Conservation (phyloP, 2,329 filamentous ascomycete genomes). For the Cladosporium velox region DNA sequence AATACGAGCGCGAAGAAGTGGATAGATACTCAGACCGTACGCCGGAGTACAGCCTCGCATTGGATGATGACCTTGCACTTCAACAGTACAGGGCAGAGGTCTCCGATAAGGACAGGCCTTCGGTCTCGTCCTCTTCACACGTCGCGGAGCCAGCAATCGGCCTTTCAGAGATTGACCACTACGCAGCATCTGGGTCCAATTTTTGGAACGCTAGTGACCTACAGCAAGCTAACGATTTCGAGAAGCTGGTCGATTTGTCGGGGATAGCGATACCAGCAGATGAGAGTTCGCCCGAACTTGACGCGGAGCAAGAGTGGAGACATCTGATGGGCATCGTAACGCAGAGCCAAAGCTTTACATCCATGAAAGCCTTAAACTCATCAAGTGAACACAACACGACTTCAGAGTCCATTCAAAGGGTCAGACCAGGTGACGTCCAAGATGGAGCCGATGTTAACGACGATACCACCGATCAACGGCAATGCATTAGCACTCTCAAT, state of each 20-base stretch:
- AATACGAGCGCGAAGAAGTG: neutral
- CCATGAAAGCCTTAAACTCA: constrained; percentile 16
- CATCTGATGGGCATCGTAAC: constrained; percentile 1
- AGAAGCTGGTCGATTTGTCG: neutral
- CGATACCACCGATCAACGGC: neutral
- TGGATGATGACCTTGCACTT: neutral
- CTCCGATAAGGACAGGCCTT: neutral
- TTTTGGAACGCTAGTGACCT: neutral
- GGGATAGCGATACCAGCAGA: neutral
- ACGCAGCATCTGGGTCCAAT: neutral
- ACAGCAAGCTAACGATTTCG: neutral
- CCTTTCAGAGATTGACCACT: neutral
- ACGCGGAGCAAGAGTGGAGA: neutral
- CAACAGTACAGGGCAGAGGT: neutral
- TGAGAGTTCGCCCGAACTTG: neutral
- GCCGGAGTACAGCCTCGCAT: neutral
- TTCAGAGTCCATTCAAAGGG: neutral
- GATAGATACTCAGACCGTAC: neutral
- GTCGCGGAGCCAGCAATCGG: neutral
- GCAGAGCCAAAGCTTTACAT: neutral
- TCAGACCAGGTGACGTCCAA: neutral
- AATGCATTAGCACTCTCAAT: neutral
- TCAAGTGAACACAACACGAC: neutral
- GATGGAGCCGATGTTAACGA: neutral
- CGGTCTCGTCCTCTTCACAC: neutral